phyloP scores from a whole-genome alignment of 1,139 yeast species.

The Taphrina betulina region DNA sequence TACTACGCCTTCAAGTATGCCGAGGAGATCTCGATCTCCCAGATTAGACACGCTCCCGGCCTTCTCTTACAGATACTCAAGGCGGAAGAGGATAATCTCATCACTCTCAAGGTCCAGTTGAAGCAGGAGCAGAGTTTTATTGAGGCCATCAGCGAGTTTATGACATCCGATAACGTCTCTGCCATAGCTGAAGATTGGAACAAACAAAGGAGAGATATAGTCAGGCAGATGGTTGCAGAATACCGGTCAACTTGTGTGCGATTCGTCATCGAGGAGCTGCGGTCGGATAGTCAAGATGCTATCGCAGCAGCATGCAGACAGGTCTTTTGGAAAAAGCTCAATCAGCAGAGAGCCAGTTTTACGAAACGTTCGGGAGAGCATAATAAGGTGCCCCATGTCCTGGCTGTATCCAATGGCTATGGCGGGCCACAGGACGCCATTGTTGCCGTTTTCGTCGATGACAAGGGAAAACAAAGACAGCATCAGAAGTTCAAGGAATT shows the following conservation, averaged over 20 bases:
- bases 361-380: slow-evolving; percentile 12
- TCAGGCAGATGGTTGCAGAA: slow-evolving; percentile 66
- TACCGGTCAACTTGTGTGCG: slow-evolving; percentile 66
- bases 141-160: slow-evolving; percentile 55
- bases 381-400: slow-evolving; percentile 76
- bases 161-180: slow-evolving; percentile 76
- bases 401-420: slow-evolving; percentile 74
- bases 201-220: slow-evolving; percentile 63
- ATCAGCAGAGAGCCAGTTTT: slow-evolving; percentile 63
- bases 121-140: slow-evolving; percentile 43
- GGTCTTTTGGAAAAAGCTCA: slow-evolving; percentile 65
- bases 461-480: slow-evolving; percentile 74
- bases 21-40: slow-evolving; percentile 70
- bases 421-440: slow-evolving; percentile 76
- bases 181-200: slow-evolving; percentile 84
- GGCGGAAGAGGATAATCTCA: slow-evolving; percentile 71
- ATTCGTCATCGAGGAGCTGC: slow-evolving; percentile 79
- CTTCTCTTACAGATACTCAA: slow-evolving; percentile 82
- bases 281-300: slow-evolving; percentile 71
- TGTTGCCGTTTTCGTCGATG: slow-evolving; percentile 74
- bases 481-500: slow-evolving; percentile 78
- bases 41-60: slow-evolving; percentile 73
- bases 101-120: slow-evolving; percentile 51
- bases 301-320: slow-evolving; percentile 70
- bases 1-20: slow-evolving; percentile 92